phyloP scores from a whole-genome alignment of 768 basidiomycete genomes.

The Mycena haematopus region DNA sequence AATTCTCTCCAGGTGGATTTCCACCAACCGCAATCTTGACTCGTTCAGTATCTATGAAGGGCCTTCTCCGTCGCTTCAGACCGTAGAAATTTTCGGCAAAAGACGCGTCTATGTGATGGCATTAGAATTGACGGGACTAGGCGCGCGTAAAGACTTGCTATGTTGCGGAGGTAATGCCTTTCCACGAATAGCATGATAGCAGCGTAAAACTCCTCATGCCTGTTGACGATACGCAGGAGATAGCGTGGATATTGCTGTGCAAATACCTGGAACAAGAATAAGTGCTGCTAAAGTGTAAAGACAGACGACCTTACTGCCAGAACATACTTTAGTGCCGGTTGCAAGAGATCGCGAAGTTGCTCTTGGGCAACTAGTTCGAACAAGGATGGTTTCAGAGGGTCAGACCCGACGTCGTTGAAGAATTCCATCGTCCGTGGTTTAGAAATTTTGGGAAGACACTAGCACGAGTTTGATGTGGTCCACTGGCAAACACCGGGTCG shows the following conservation, averaged over 20 bases:
- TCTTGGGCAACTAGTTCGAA: conserved; percentile 96
- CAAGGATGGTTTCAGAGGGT: conserved; percentile 78
- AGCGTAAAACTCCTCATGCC: conserved; percentile 97
- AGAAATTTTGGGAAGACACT: too few relatives aligned
- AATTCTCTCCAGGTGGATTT: conserved; percentile 65
- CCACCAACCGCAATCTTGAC: conserved; percentile 72
- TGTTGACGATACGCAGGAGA: conserved; percentile 87
- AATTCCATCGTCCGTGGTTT: conserved; percentile 65
- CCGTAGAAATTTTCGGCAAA: conserved; percentile 98
- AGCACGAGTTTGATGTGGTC: neutral
- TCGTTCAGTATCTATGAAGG: conserved; percentile 73
- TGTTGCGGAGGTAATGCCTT: conserved; percentile 85
- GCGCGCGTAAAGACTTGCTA: conserved; percentile 54
- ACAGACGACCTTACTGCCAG: conserved; percentile 67
- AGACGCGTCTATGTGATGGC: conserved; percentile 70
- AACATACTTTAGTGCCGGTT: conserved; percentile 94
- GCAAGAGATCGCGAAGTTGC: conserved; percentile 88
- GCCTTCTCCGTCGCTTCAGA: conserved; percentile 77
- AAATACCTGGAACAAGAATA: conserved; percentile 67
- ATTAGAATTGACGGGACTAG: neutral
- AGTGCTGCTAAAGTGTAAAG: conserved; percentile 3
- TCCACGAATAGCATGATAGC: conserved; percentile 89
- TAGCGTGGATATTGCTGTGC: conserved; percentile 95
- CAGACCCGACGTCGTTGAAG: conserved; percentile 76
- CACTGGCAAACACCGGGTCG: neutral